A percentile compares a stretch with the other conserved stretches of the same genome.
These are phyloP conservation scores for Barnettozyma salicaria DNA, from an alignment of 805 yeast species.

Conservation along the genomic window DNA sequence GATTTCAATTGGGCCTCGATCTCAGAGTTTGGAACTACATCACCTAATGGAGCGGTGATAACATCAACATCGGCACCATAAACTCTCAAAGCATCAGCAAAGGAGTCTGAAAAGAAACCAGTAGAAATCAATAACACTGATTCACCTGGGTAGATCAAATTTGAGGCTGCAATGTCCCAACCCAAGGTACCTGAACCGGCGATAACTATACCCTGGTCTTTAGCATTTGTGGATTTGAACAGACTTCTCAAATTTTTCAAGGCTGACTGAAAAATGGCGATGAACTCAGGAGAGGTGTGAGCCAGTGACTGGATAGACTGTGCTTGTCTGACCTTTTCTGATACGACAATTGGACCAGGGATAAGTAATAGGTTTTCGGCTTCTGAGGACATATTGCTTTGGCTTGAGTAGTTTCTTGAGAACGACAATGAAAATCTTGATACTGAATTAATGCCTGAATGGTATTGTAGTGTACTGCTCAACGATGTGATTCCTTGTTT, in stretches of 20 bases:
- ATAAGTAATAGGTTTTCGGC: constrained; percentile 46
- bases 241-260: constrained; percentile 63
- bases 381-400: constrained; percentile 14
- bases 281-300: constrained; percentile 86
- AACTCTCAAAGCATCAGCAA: constrained; percentile 66
- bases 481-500: no score
- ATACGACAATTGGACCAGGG: constrained; percentile 85
- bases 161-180: constrained; percentile 86
- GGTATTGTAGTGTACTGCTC: no score
- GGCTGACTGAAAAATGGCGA: constrained; percentile 62
- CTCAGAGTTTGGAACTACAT: constrained; percentile 48
- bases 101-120: constrained; percentile 82
- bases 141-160: constrained; percentile 61
- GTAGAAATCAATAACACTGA: constrained; percentile 78
- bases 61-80: constrained; percentile 76
- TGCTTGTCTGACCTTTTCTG: constrained; percentile 71
- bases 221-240: constrained; percentile 60
- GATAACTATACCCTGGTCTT: constrained; percentile 75
- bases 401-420: no score
- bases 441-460: no score
- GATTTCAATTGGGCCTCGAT: constrained; percentile 50
- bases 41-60: constrained; percentile 69
- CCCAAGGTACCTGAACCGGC: constrained; percentile 94
- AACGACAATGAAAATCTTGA: no score
- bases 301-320: constrained; percentile 80